Percentiles rank a stretch among this genome's conserved stretches.
Evolutionary conservation across 495 filamentous ascomycete species (phyloP).

Genomic region (Acidiella bohemica): DNA sequence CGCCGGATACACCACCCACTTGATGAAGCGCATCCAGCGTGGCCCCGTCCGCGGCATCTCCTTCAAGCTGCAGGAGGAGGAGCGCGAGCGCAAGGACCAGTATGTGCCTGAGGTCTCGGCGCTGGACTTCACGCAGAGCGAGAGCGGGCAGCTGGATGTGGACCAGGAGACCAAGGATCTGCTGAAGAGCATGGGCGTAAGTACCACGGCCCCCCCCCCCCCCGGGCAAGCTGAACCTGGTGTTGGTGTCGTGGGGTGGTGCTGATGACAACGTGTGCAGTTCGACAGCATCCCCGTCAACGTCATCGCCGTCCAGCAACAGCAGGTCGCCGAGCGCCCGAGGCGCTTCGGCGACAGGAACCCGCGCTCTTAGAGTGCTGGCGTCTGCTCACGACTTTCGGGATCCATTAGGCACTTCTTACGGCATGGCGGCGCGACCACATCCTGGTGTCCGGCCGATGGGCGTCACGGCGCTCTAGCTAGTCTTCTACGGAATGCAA

Average conservation of each 20-base stretch:
- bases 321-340: constrained; percentile 68
- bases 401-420: no score
- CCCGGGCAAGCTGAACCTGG: no score
- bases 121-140: constrained; percentile 88
- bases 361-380: constrained; percentile 30
- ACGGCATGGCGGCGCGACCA: neutral
- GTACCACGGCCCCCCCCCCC: constrained; percentile 29
- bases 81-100: constrained; percentile 99
- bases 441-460: neutral
- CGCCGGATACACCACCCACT: constrained; percentile 93
- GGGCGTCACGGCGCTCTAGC: constrained; percentile 9
- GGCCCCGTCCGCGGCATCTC: constrained; percentile 99
- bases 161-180: constrained; percentile 96
- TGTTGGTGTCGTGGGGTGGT: no score
- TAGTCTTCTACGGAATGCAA: constrained; percentile 26
- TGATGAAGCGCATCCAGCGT: constrained; percentile 99
- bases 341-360: constrained; percentile 47
- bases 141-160: constrained; percentile 85
- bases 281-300: constrained; percentile 96
- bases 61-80: constrained; percentile 99
- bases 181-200: constrained; percentile 93
- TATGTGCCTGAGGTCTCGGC: constrained; percentile 98
- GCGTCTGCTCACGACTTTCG: constrained; percentile 17
- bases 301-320: constrained; percentile 76
- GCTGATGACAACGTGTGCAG: no score